Evolutionary conservation across 176 grass and related monocot species (phyloP).

Genomic region (Carex cristatella): DNA sequence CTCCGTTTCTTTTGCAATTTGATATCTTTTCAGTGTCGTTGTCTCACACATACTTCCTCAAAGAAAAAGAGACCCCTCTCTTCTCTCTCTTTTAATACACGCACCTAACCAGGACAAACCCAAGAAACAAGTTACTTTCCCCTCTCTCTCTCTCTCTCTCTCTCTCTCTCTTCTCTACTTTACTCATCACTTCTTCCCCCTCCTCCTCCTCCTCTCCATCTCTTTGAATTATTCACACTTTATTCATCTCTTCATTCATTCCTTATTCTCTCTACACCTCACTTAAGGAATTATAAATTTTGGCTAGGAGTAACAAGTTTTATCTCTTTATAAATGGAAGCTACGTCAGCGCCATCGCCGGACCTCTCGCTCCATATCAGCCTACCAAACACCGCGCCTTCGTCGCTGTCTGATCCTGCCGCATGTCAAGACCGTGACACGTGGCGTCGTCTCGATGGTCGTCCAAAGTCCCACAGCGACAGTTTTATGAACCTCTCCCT

Average conservation of each 20-base stretch:
- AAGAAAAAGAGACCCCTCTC: slow-evolving; percentile 12
- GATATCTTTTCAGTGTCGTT: slow-evolving; percentile 53
- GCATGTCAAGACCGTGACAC: slow-evolving; percentile 20
- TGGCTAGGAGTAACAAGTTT: background rate
- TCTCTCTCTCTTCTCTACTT: slow-evolving; percentile 7
- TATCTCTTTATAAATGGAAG: slow-evolving; percentile 41
- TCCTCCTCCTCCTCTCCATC: background rate
- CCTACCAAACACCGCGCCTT: slow-evolving; percentile 32
- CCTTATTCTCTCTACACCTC: background rate
- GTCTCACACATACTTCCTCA: slow-evolving; percentile 49
- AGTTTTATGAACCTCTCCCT: slow-evolving; percentile 76
- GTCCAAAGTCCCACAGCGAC: slow-evolving; percentile 9
- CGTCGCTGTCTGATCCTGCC: slow-evolving; percentile 11
- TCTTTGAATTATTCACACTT: slow-evolving; percentile 5
- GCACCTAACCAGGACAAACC: slow-evolving; percentile 52
- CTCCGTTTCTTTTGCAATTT: slow-evolving; percentile 12
- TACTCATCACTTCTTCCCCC: background rate
- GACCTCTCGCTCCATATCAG: slow-evolving; percentile 98
- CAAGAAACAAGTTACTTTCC: slow-evolving; percentile 61
- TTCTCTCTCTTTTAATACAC: slow-evolving; percentile 39
- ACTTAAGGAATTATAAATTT: background rate
- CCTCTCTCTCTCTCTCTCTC: background rate
- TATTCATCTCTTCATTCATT: slow-evolving; percentile 13
- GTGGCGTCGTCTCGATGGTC: slow-evolving; percentile 40
- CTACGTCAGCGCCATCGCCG: slow-evolving; percentile 46